Evolutionary conservation across 1,139 yeast genomes (phyloP).

Genomic region (Komagataea norvegica): DNA sequence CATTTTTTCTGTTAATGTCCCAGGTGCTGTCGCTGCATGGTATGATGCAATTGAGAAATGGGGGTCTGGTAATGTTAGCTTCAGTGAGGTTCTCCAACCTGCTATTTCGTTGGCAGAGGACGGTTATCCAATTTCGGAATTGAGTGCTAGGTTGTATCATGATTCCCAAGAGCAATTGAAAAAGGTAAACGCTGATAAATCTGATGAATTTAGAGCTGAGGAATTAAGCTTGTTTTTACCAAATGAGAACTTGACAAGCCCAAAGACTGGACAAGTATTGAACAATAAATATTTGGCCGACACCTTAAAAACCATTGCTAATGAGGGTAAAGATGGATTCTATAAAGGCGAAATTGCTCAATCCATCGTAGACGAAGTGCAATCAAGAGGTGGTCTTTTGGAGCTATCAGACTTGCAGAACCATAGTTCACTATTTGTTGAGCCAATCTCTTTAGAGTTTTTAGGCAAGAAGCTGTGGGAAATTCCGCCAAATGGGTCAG

Average conservation of each 20-base stretch:
- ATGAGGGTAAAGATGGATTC: conserved; percentile 58
- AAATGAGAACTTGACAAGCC: conserved; percentile 37
- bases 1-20: conserved; percentile 61
- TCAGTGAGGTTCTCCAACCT: conserved; percentile 59
- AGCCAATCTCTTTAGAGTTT: conserved; percentile 51
- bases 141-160: conserved; percentile 54
- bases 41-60: conserved; percentile 58
- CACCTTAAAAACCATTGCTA: conserved; percentile 48
- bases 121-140: conserved; percentile 62
- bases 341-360: conserved; percentile 67
- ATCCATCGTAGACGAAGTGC: conserved; percentile 53
- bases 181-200: conserved; percentile 32
- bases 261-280: conserved; percentile 58
- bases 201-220: conserved; percentile 31
- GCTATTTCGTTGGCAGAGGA: conserved; percentile 66
- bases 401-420: conserved; percentile 47
- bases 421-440: conserved; percentile 58
- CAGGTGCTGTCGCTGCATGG: conserved; percentile 81
- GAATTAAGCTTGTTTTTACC: conserved; percentile 36
- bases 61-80: conserved; percentile 66
- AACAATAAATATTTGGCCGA: conserved; percentile 50
- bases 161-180: conserved; percentile 36
- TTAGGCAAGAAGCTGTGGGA: conserved; percentile 57
- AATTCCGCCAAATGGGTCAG: conserved; percentile 82
- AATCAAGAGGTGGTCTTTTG: conserved; percentile 51